These are phyloP conservation scores for Sporothrix globosa DNA, from an alignment of 2,329 filamentous ascomycete species.

Conservation along the genomic window DNA sequence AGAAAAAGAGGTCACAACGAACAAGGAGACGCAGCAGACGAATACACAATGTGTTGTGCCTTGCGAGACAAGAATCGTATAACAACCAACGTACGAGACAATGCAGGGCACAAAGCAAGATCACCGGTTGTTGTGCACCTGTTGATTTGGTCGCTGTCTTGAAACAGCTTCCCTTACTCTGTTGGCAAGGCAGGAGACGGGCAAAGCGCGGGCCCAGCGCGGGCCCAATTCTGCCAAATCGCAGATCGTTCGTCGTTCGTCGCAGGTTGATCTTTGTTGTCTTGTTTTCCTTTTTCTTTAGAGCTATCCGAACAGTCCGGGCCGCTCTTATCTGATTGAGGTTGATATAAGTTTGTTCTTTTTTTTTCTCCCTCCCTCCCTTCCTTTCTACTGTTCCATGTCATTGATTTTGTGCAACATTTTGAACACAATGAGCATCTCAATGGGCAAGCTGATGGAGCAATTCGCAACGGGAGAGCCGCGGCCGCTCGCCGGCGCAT, in stretches of 20 bases:
- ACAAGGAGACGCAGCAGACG: constrained; percentile 10
- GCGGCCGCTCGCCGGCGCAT: constrained; percentile 15
- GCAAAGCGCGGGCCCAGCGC: neutral
- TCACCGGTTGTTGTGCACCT: neutral
- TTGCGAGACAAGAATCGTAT: constrained; percentile 13
- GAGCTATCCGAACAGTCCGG: constrained; percentile 6
- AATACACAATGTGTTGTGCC: constrained; percentile 23
- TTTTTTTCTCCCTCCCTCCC: neutral
- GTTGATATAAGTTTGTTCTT: neutral
- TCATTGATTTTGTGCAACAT: neutral
- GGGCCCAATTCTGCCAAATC: constrained; percentile 25
- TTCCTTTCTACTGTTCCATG: neutral
- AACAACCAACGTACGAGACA: constrained; percentile 1
- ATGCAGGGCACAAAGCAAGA: neutral
- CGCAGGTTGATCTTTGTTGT: constrained; percentile 20
- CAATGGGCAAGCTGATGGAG: neutral
- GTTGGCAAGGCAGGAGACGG: constrained; percentile 5
- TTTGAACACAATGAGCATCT: neutral
- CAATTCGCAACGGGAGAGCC: constrained; percentile 1
- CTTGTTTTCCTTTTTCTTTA: too few relatives aligned
- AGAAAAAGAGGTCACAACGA: neutral
- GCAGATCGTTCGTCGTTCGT: constrained; percentile 14
- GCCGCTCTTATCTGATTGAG: neutral
- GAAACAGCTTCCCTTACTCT: neutral
- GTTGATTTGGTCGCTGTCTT: neutral